phyloP scores from a whole-genome alignment of 2,329 filamentous ascomycete genomes.

The Penicillium decumbens region DNA sequence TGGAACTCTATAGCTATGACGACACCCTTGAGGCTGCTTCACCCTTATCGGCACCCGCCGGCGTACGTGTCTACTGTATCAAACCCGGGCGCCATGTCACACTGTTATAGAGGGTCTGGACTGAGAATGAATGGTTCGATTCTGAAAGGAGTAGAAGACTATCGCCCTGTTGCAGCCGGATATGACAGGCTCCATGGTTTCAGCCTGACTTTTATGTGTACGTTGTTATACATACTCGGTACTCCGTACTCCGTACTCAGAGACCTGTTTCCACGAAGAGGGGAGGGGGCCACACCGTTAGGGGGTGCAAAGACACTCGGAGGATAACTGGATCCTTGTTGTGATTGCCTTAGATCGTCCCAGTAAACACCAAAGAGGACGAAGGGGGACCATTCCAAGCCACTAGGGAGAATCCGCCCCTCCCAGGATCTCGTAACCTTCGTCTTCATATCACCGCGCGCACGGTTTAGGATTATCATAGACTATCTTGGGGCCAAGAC shows the following conservation, averaged over 20 bases:
- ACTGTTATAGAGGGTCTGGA: neutral
- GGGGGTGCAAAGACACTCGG: neutral
- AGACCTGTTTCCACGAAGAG: neutral
- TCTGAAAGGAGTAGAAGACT: slow-evolving; percentile 11
- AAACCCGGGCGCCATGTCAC: slow-evolving; percentile 10
- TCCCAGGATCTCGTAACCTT: neutral
- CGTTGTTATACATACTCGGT: neutral
- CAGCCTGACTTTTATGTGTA: slow-evolving; percentile 1
- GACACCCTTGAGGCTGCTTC: neutral
- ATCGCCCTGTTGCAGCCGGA: slow-evolving; percentile 6
- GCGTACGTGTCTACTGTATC: neutral
- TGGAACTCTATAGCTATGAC: slow-evolving; percentile 9
- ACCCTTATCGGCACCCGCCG: slow-evolving; percentile 1
- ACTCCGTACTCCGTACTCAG: neutral
- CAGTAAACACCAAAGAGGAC: neutral
- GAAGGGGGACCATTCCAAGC: neutral
- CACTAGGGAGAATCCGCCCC: slow-evolving; percentile 2
- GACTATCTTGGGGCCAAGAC: neutral
- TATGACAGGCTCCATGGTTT: slow-evolving; percentile 13
- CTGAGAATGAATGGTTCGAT: slow-evolving; percentile 2
- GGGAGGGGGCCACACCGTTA: neutral
- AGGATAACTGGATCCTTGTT: slow-evolving; percentile 7
- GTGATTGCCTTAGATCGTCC: slow-evolving; percentile 4
- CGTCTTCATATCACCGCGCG: slow-evolving; percentile 1
- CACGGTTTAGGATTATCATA: neutral